Evolutionary conservation across 257 asterid genomes (phyloP).

Genomic region (Avicennia marina): DNA sequence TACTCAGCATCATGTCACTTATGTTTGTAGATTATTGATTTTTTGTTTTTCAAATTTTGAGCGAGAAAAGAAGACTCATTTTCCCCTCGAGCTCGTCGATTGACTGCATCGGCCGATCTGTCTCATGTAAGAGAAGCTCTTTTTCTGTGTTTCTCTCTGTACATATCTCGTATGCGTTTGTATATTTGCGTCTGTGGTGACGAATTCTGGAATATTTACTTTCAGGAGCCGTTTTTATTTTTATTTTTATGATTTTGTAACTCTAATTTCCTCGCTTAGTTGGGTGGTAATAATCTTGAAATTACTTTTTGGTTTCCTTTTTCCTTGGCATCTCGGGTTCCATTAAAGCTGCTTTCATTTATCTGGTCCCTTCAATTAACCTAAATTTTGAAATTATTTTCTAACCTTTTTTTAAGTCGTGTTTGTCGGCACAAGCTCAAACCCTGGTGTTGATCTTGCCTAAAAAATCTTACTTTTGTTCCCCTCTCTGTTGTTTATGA

Average conservation of each 20-base stretch:
- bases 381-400: conserved; percentile 9
- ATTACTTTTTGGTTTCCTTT: conserved; percentile 30
- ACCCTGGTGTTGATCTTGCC: too few species aligned
- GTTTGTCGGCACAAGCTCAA: conserved; percentile 50
- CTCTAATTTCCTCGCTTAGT: conserved; percentile 21
- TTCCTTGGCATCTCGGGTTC: conserved; percentile 60
- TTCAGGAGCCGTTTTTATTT: too few species aligned
- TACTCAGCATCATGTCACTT: too few species aligned
- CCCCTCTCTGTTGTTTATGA: conserved; percentile 22
- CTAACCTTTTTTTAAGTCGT: conserved; percentile 14
- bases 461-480: conserved; percentile 21
- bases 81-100: conserved; percentile 36
- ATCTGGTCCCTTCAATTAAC: conserved; percentile 35
- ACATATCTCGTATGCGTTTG: conserved; percentile 4
- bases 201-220: too few species aligned
- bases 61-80: conserved; percentile 29
- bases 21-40: too few species aligned
- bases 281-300: conserved; percentile 26
- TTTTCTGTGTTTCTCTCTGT: conserved; percentile 23
- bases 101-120: conserved; percentile 28
- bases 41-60: too few species aligned
- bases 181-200: conserved; percentile 33
- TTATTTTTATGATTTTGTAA: too few species aligned
- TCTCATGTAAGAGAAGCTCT: conserved; percentile 25
- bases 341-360: conserved; percentile 63